These are phyloP conservation scores for Penicillium herquei DNA, from an alignment of 495 filamentous ascomycete species.

Conservation along the genomic window DNA sequence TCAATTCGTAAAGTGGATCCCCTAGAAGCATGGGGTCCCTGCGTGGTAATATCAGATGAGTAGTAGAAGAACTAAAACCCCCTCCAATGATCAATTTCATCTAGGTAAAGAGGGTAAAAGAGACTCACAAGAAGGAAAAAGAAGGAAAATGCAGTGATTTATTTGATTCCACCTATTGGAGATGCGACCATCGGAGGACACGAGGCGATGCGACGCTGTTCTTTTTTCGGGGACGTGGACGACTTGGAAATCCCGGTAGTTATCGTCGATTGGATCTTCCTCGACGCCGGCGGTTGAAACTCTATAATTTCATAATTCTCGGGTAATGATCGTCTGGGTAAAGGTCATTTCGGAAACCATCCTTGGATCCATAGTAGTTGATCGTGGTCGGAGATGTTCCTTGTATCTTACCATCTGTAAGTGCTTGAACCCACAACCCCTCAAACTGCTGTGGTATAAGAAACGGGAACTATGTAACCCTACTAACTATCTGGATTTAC, in stretches of 20 bases:
- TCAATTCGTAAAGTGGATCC: conserved; percentile 1
- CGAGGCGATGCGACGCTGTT: conserved; percentile 37
- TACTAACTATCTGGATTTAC: conserved; percentile 13
- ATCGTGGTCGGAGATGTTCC: conserved; percentile 20
- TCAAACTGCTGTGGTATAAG: not conserved
- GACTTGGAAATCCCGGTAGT: conserved; percentile 16
- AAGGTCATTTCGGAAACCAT: too few relatives aligned
- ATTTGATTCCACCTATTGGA: conserved; percentile 6
- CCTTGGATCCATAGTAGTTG: too few relatives aligned
- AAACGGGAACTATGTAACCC: conserved; percentile 29
- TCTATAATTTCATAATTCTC: not conserved
- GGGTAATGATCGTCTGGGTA: not conserved
- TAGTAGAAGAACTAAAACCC: not conserved
- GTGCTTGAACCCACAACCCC: too few relatives aligned
- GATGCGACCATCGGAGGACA: conserved; percentile 38
- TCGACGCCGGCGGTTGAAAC: not conserved
- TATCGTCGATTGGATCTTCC: conserved; percentile 5
- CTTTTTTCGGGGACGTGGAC: conserved; percentile 18
- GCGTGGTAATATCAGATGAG: not conserved
- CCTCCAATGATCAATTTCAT: not conserved
- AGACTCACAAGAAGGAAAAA: not conserved
- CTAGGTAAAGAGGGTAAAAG: not conserved
- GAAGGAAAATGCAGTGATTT: conserved; percentile 1
- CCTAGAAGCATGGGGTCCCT: not conserved
- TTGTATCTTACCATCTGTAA: too few relatives aligned